Percentiles rank a stretch among this genome's conserved stretches.
Evolutionary conservation across 176 grass and related monocot species (phyloP).

Genomic region (Triticum turgidum): DNA sequence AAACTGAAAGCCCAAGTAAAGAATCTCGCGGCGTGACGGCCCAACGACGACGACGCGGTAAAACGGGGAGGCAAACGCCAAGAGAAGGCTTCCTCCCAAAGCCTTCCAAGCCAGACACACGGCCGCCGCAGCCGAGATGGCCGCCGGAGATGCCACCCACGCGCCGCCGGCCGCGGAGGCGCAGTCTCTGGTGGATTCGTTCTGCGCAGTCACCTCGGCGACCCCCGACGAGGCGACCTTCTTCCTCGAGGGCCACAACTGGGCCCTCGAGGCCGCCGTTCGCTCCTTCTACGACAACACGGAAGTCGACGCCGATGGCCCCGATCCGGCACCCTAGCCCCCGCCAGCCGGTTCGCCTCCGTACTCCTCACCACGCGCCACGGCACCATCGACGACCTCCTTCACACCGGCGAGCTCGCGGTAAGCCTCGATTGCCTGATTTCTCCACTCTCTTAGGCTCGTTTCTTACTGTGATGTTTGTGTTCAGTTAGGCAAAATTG

Average conservation of each 20-base stretch:
- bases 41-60: too few species aligned
- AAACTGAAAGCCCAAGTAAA: not conserved
- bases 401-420: slow-evolving; percentile 84
- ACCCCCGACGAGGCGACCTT: slow-evolving; percentile 63
- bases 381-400: slow-evolving; percentile 61
- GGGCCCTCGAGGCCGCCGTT: slow-evolving; percentile 70
- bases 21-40: not conserved
- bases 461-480: too few species aligned
- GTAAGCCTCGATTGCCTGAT: slow-evolving; percentile 27
- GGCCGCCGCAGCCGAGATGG: too few species aligned
- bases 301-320: slow-evolving; percentile 6
- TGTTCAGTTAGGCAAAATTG: too few species aligned
- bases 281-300: slow-evolving; percentile 62
- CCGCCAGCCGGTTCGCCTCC: not conserved
- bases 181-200: slow-evolving; percentile 52
- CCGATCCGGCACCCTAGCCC: too few species aligned
- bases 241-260: slow-evolving; percentile 82
- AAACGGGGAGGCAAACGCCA: too few species aligned
- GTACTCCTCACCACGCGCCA: slow-evolving; percentile 24
- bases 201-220: slow-evolving; percentile 68
- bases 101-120: too few species aligned
- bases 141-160: slow-evolving; percentile 28
- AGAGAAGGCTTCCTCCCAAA: too few species aligned
- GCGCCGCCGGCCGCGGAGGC: slow-evolving; percentile 40
- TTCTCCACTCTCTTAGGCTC: too few species aligned